Conservation (phyloP, 352 stramenopile species). For the Phytophthora parvispora region DNA sequence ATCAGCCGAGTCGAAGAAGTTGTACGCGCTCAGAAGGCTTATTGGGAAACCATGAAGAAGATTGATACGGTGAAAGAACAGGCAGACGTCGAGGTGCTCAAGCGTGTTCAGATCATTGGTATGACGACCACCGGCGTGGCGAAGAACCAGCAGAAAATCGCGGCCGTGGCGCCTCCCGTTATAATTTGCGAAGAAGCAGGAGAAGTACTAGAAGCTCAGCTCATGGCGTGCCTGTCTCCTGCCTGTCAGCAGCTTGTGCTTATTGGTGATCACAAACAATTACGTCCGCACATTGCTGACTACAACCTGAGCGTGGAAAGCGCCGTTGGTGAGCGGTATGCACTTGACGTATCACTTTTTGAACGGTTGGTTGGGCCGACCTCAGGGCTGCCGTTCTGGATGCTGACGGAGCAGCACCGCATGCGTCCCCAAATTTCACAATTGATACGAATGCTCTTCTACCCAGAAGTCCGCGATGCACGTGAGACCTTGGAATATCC, state of each 20-base stretch:
- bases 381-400: constrained; percentile 43
- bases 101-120: constrained; percentile 69
- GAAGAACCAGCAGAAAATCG: constrained; percentile 74
- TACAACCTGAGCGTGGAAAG: constrained; percentile 77
- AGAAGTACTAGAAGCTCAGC: constrained; percentile 85
- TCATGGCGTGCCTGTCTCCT: constrained; percentile 67
- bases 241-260: constrained; percentile 85
- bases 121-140: constrained; percentile 89
- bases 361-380: constrained; percentile 65
- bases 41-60: constrained; percentile 38
- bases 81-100: constrained; percentile 40
- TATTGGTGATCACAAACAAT: constrained; percentile 91
- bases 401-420: constrained; percentile 78
- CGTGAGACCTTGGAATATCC: constrained; percentile 60
- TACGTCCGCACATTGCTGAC: constrained; percentile 80
- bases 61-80: constrained; percentile 38
- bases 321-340: constrained; percentile 53
- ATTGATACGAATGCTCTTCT: constrained; percentile 75
- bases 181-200: constrained; percentile 91
- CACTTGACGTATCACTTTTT: constrained; percentile 89
- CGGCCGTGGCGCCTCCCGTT: constrained; percentile 62
- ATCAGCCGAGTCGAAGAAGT: constrained; percentile 30
- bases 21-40: constrained; percentile 38
- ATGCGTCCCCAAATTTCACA: constrained; percentile 88
- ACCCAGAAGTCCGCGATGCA: constrained; percentile 72